Evolutionary conservation across 1,139 yeast species (phyloP), one percentile per base, ranked within the genome.

Genomic region (Lodderomyces theae): DNA sequence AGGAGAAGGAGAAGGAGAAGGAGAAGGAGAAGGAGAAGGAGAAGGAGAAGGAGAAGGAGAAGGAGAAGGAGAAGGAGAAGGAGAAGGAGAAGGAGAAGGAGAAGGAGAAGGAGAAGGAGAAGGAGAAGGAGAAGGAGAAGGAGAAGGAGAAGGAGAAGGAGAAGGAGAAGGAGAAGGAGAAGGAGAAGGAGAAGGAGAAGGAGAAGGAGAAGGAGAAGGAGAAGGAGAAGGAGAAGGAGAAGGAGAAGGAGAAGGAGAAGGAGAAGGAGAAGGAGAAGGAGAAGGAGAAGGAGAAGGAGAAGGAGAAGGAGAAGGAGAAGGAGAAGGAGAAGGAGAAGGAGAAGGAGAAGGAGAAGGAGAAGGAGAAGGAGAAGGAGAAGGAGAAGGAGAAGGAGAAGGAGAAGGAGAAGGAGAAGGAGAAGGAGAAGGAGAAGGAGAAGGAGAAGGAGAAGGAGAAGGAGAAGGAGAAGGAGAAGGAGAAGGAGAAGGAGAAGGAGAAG

Each of bases 81-180:
- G 50, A 54, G 31, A 56, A 52, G 33, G 53, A 48, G 41, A 52
- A 21, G 42, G 37, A n/a, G 43, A 41, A 24, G 47, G n/a, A n/a
- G 51, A 42, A 7, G 53, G 44, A n/a, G 35, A 6, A 42, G 24
- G 13, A 46, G 39, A 33, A 23, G 48, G 50, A 54, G 31, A 56
- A 52, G 33, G 53, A 48, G 41, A 52, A 21, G 42, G 37, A n/a
- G 43, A 41, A 24, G 47, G n/a, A n/a, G 51, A 42, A 7, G 53
- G 44, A n/a, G 35, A 6, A 42, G 24, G 13, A 46, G 39, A 33
- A 23, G 48, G 50, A 54, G 31, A 56, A 52, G 33, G 53, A 48
- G 41, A 52, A 21, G 42, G 37, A n/a, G 43, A 41, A 24, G 47
- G n/a, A n/a, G 51, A 42, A 7, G 53, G 44, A n/a, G 35, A 6